Base-by-base conservation (phyloP, 192 early-diverging fungal genomes). In the Chytriomyces hyalinus region DNA sequence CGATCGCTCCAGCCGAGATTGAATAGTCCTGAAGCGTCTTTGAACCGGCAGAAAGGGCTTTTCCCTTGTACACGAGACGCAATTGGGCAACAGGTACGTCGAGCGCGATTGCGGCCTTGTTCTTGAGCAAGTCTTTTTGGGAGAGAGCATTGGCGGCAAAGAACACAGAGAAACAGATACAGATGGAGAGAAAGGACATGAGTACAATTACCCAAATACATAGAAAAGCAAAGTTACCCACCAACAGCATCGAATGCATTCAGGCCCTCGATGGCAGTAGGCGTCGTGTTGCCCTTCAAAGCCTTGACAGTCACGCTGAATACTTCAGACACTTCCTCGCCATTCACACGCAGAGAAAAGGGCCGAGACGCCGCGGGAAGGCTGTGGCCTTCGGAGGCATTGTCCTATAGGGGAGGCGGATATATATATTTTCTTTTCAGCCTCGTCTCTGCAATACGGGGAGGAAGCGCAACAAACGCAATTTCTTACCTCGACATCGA, bases 31-130 rank as follows among this genome's bases (percentile, higher is more conserved):
- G 10, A 15, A 73, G 59, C 43, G 71, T 73, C 60, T 73, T 73
- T 10, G 45, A 53, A 6, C 9, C 22, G 59, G 45, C 71, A 0
- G 71, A 17, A 10, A 73, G 26, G 51, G 71, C 53, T 22, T 63
- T 61, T 8, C 71, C 71, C n/a, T 73, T 73, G 59, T 44, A 73
- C 9, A 73, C 71, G 43, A 73, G 61, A n/a, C 71, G 71, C n/a
- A 73, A 13, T 26, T 15, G 7, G 36, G 26, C 13, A 10, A 20
- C 13, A 28, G 26, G 36, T 3, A 49, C 46, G 17, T 11, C 49
- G 67, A 68, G 15, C 36, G 17, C 43, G 17, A 46, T 28, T 10
- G 67, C 67, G 43, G 45, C 65, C 65, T 67, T 28, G 17, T 26
- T 48, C 26, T 65, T 65, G 17, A 36, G 17, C 28, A 24, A n/a